Evolutionary conservation across 331 rosid genomes (phyloP), one percentile per base, ranked within the genome.

Genomic region (Dryas integrifolia): DNA sequence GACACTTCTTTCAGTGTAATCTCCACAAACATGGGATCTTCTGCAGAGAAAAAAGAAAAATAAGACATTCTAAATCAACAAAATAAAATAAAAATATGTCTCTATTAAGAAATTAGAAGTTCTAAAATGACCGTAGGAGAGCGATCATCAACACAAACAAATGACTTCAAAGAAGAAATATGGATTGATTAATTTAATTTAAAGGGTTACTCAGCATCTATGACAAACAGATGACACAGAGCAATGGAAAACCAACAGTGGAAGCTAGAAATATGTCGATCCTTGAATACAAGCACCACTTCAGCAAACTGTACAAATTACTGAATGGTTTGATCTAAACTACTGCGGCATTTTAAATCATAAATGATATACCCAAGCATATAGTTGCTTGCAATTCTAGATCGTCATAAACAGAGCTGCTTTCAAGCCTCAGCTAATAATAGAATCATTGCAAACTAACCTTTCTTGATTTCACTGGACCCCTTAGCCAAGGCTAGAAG

Each of bases 401-500:
- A 76, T 46, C 14, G 40, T 41, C 35, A 65, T 40, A 69, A 40
- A 26, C 26, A 62, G 13, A 24, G 44, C 49, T 50, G 57, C 70
- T 58, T 57, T 57, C 58, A 63, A 38, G 26, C 8, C 2, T 57
- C 70, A 51, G 46, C 58, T 59, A 56, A 11, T 39, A 46, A 15
- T 58, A 16, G 6, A 58, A 55, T 7, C 16, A 58, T 5, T 0
- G 40, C 35, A 71, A 52, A 63, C 87, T 74, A 66, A 88, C 98
- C 96, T 75, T 78, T 85, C 68, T 82, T 88, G 76, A 79, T 77
- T 73, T 84, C 89, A 70, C 70, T 68, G 35, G 73, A 76, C 55
- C 71, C 85, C 81, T 83, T 84, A 44, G 79, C 86, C 88, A 88
- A 82, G 72, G 88, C 85, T 79, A 90, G 90, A 65, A 92, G 91